These are phyloP conservation scores for Dalbergia cochinchinensis DNA, from an alignment of 306 rosid species.

Conservation along the genomic window DNA sequence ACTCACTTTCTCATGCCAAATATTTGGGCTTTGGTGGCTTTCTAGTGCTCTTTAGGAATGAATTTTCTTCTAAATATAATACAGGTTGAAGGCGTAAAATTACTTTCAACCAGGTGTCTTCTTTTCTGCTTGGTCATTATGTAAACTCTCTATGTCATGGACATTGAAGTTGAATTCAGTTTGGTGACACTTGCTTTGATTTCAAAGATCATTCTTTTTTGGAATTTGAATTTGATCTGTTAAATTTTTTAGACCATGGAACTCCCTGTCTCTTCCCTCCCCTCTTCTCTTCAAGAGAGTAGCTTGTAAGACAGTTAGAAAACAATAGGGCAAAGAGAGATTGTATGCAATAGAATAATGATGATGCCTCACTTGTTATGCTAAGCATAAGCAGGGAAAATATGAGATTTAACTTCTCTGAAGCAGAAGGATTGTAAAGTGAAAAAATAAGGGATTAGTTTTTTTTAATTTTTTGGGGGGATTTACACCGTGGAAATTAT, in stretches of 20 bases:
- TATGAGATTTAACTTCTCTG: too few species aligned
- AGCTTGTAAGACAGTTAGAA: neutral
- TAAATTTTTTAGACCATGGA: neutral
- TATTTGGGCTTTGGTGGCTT: slow-evolving; percentile 61
- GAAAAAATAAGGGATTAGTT: too few species aligned
- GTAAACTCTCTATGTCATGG: slow-evolving; percentile 46
- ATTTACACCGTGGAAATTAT: too few species aligned
- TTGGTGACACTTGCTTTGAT: slow-evolving; percentile 18
- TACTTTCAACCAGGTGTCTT: slow-evolving; percentile 51
- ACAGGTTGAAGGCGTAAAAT: slow-evolving; percentile 56
- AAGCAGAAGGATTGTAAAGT: too few species aligned
- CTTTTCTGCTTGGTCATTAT: slow-evolving; percentile 50
- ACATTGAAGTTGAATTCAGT: slow-evolving; percentile 49
- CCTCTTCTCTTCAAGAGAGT: too few species aligned
- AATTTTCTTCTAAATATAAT: slow-evolving; percentile 50
- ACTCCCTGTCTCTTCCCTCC: neutral
- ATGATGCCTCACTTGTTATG: neutral
- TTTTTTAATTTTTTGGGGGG: too few species aligned
- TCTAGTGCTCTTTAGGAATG: slow-evolving; percentile 13
- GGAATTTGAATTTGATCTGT: neutral
- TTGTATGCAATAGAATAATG: neutral
- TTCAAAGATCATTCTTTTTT: neutral
- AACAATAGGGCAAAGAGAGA: neutral
- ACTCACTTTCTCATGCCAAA: slow-evolving; percentile 54
- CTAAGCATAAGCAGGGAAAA: neutral